Conservation (phyloP, 306 rosid species). For the Lathyrus sativus region DNA sequence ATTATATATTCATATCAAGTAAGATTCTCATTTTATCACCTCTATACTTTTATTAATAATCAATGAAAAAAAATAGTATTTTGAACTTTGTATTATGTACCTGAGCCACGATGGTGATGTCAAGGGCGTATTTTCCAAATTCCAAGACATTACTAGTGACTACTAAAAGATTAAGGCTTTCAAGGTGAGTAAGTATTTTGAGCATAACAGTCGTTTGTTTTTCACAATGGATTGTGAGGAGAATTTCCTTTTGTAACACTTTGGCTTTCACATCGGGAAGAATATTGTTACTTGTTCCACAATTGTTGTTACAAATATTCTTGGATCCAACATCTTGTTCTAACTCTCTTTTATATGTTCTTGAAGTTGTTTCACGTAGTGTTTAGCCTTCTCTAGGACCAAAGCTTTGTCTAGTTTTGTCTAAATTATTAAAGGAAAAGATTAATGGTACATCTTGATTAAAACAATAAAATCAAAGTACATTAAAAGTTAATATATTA, state of each 20-base stretch:
- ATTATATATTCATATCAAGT: conserved; percentile 1
- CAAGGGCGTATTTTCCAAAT: conserved; percentile 41
- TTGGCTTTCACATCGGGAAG: conserved; percentile 37
- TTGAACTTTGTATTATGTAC: conserved; percentile 2
- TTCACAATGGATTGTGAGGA: conserved; percentile 40
- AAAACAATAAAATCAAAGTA: too few species aligned
- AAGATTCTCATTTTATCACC: too few species aligned
- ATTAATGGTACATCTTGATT: too few species aligned
- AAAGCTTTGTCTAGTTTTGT: conserved; percentile 21
- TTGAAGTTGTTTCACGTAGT: conserved; percentile 39
- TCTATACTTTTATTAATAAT: too few species aligned
- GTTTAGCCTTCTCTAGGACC: conserved; percentile 35
- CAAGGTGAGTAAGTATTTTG: conserved; percentile 40
- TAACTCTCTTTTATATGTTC: conserved; percentile 40
- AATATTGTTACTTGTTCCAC: not conserved
- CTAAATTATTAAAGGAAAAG: conserved; percentile 4
- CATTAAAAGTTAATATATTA: not conserved
- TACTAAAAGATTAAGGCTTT: conserved; percentile 39
- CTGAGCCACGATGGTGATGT: conserved; percentile 48
- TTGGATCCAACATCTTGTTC: conserved; percentile 33
- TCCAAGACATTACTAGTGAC: conserved; percentile 41
- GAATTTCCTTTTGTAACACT: conserved; percentile 35
- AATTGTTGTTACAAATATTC: not conserved
- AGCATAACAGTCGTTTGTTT: conserved; percentile 36
- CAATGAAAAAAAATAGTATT: too few species aligned